Evolutionary conservation across 2,329 filamentous ascomycete genomes (phyloP).

Genomic region (Ophiostoma sp.): DNA sequence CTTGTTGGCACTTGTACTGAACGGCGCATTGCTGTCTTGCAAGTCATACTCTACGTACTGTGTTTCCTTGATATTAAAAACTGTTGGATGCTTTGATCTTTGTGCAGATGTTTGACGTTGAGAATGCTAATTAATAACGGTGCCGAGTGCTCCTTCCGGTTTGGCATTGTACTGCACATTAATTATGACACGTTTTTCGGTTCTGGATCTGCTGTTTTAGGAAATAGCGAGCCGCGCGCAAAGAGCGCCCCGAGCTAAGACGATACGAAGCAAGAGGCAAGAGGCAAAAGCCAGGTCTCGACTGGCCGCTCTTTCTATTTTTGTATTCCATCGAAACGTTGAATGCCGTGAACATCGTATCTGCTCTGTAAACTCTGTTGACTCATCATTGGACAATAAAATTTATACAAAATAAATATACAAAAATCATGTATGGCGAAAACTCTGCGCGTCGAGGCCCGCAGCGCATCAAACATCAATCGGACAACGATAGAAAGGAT

Average conservation of each 20-base stretch:
- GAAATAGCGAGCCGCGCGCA: not conserved
- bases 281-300: not conserved
- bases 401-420: not conserved
- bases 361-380: not conserved
- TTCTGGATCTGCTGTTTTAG: not conserved
- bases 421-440: not conserved
- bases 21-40: not conserved
- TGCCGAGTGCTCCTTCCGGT: not conserved
- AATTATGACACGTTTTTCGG: too few relatives aligned
- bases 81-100: too few relatives aligned
- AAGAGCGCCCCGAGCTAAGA: not conserved
- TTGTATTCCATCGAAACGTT: not conserved
- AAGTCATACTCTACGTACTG: too few relatives aligned
- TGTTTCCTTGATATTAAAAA: not conserved
- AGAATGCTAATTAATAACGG: not conserved
- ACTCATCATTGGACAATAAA: not conserved
- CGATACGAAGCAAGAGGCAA: not conserved
- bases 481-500: not conserved
- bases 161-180: not conserved
- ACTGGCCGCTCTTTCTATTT: not conserved
- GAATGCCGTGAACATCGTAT: not conserved
- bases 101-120: not conserved
- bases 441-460: constrained; percentile 5
- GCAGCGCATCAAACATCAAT: not conserved
- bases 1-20: not conserved